Evolutionary conservation across 208 protist species (phyloP).

Genomic region (Leishmania tarentolae): DNA sequence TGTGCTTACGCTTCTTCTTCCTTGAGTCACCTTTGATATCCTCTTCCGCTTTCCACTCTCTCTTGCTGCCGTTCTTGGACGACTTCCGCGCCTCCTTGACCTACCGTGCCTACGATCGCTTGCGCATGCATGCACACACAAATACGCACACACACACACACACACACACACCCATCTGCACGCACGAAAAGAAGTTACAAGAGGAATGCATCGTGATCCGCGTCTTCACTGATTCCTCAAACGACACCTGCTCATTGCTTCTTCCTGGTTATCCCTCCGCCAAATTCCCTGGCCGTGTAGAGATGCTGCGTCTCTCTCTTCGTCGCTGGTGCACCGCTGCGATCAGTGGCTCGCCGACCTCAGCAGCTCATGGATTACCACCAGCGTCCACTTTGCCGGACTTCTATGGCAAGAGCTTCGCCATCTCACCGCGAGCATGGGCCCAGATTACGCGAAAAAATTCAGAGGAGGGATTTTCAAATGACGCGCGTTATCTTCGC

Average conservation of each 20-base stretch:
- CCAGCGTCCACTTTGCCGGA: slow-evolving; percentile 27
- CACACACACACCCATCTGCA: not conserved
- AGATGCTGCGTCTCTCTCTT: slow-evolving; percentile 28
- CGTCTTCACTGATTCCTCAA: not conserved
- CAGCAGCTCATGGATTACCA: not conserved
- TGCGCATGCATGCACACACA: no score
- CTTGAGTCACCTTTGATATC: not conserved
- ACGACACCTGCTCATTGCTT: not conserved
- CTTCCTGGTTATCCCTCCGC: not conserved
- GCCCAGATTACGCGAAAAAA: slow-evolving; percentile 78
- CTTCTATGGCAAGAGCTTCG: slow-evolving; percentile 81
- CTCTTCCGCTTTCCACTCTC: not conserved
- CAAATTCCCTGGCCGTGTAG: not conserved
- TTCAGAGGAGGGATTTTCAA: slow-evolving; percentile 69
- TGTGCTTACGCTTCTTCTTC: not conserved
- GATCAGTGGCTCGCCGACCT: slow-evolving; percentile 1
- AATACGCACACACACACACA: slow-evolving; percentile 9
- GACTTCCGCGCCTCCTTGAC: not conserved
- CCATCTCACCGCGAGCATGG: slow-evolving; percentile 71
- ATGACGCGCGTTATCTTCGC: slow-evolving; percentile 74
- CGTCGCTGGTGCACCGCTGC: slow-evolving; percentile 20
- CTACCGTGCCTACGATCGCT: not conserved
- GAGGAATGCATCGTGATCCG: not conserved
- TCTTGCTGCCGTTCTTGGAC: not conserved
- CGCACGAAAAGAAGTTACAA: not conserved